A percentile compares a stretch with the other conserved stretches of the same genome.
Conservation (phyloP, 179 eudicot species). For the Amaranthus tricolor region DNA sequence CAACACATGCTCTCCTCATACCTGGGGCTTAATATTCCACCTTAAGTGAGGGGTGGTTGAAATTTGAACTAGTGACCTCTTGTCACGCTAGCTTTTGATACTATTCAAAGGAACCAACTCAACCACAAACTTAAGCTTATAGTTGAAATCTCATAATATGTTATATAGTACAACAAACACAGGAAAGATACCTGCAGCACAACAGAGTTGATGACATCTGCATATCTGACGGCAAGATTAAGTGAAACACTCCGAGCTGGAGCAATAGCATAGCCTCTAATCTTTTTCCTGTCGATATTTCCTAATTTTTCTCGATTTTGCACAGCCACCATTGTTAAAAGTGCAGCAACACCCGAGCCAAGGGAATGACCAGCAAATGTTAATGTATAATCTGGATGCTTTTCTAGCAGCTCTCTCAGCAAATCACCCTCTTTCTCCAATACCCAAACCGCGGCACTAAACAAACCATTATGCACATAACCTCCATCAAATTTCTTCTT, state of each 20-base stretch:
- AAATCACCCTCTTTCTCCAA: constrained; percentile 58
- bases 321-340: constrained; percentile 44
- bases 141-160: too few relatives aligned
- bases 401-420: constrained; percentile 54
- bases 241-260: constrained; percentile 93
- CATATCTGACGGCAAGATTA: constrained; percentile 91
- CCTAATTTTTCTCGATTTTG: constrained; percentile 40
- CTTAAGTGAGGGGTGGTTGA: too few relatives aligned
- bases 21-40: too few relatives aligned
- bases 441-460: constrained; percentile 78
- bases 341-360: constrained; percentile 56
- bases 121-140: too few relatives aligned
- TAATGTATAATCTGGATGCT: constrained; percentile 60
- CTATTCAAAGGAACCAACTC: too few relatives aligned
- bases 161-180: too few relatives aligned
- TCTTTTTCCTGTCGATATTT: constrained; percentile 59
- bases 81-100: too few relatives aligned
- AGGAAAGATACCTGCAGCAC: constrained; percentile 92
- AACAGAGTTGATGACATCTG: constrained; percentile 83
- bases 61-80: too few relatives aligned
- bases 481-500: constrained; percentile 79
- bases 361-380: constrained; percentile 58
- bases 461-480: constrained; percentile 85
- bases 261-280: constrained; percentile 89
- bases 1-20: too few relatives aligned